These are phyloP conservation scores for Tricholoma bakamatsutake DNA, from an alignment of 768 basidiomycete genomes.

Conservation along the genomic window DNA sequence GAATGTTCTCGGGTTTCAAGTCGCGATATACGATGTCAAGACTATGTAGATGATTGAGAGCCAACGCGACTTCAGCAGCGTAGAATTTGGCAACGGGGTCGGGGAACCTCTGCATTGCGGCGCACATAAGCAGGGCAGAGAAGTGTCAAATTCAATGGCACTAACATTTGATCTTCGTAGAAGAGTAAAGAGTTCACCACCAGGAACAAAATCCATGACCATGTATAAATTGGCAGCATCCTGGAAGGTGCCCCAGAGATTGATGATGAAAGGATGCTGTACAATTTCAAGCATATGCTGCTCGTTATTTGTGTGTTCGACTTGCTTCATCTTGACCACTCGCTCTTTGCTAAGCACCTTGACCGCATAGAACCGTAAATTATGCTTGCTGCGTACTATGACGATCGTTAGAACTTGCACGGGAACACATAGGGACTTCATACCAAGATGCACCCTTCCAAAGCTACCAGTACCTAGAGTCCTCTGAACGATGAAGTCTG, in stretches of 20 bases:
- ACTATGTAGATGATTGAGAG: conserved; percentile 82
- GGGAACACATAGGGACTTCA: conserved; percentile 6
- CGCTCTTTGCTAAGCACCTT: conserved; percentile 93
- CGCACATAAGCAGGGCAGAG: conserved; percentile 11
- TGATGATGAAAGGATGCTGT: conserved; percentile 91
- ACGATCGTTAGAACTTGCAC: conserved; percentile 6
- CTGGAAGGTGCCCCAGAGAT: conserved; percentile 94
- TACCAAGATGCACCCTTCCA: conserved; percentile 91
- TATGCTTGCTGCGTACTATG: conserved; percentile 85
- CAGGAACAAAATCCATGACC: conserved; percentile 96
- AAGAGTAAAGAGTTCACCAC: conserved; percentile 94
- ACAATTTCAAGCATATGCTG: conserved; percentile 79
- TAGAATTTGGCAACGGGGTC: conserved; percentile 98
- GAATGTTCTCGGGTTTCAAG: conserved; percentile 95
- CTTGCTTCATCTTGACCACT: conserved; percentile 88
- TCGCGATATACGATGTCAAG: conserved; percentile 94
- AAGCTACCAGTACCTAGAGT: conserved; percentile 95
- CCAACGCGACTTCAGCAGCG: conserved; percentile 90
- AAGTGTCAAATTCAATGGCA: conserved; percentile 7
- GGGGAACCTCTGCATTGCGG: conserved; percentile 71
- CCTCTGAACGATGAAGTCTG: conserved; percentile 76
- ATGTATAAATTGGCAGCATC: conserved; percentile 92
- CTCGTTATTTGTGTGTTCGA: conserved; percentile 97
- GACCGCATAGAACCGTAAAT: conserved; percentile 93
- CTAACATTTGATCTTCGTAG: conserved; percentile 83